Base-by-base conservation (phyloP, 106 monocot species). In the Agapanthus africanus region DNA sequence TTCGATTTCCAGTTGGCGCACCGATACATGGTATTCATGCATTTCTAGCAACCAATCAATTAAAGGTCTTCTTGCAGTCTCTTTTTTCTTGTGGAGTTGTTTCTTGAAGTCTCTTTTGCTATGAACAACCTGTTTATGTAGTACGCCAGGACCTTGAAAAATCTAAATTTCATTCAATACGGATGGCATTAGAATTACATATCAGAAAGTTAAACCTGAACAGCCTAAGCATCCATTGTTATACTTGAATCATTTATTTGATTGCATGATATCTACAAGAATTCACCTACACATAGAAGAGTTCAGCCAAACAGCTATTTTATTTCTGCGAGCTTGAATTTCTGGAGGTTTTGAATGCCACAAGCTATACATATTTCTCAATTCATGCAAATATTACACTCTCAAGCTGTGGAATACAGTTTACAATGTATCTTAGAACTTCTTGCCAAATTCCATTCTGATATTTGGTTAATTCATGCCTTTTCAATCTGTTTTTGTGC, bases 21-120 rank as follows among this genome's bases (percentile, higher is more conserved):
- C 95, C 95, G 7, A 70, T 95, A 69, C 95, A 95, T 80, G 95
- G 95, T 10, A 91, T 95, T 42, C 83, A 81, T 26, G 95, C 95
- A 49, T 95, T 95, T 80, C 70, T 95, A 78, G 4, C 81, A 22
- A 95, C 95, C 18, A 91, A 91, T 74, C 95, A 95, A 67, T 86
- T 95, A 42, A 84, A 95, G 76, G 95, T 4, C 16, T 18, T 31
- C 4, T 10, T 57, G 30, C 30, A 30, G 27, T 27, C 56, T 57
- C 30, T 21, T 44, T 52, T 52, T 57, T 57, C 30, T 57, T 1
- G 11, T 57, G 30, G 2, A 30, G 3, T 28, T 30, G 30, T 11
- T 1, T 14, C 27, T 57, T 30, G 30, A 4, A 31, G 3, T n/a
- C n/a, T n/a, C n/a, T n/a, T n/a, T n/a, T n/a, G n/a, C n/a, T n/a